Evolutionary conservation across 2,329 filamentous ascomycete genomes (phyloP).

Genomic region (Xylaria polymorpha): DNA sequence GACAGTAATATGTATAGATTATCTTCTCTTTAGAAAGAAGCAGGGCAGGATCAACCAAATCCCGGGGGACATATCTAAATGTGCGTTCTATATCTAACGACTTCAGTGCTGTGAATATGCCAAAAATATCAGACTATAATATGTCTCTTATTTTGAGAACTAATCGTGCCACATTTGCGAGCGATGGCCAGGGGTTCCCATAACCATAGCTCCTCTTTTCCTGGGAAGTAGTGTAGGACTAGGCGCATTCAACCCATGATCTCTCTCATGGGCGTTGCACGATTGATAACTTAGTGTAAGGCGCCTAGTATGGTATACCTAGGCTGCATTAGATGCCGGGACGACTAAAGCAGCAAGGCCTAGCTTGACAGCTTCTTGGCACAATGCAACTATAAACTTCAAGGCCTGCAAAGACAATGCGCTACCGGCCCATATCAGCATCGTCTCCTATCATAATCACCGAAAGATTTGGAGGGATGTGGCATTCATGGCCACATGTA

Average conservation of each 20-base stretch:
- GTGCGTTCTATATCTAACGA: neutral
- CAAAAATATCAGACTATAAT: neutral
- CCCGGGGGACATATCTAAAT: neutral
- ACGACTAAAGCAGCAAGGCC: conserved; percentile 12
- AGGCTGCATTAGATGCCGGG: conserved; percentile 3
- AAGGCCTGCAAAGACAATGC: conserved; percentile 10
- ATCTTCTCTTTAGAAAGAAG: neutral
- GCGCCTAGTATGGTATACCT: neutral
- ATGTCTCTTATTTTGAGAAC: neutral
- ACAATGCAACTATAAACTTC: conserved; percentile 13
- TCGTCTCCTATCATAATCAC: conserved; percentile 5
- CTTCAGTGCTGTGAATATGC: neutral
- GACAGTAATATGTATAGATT: neutral
- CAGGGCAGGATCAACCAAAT: neutral
- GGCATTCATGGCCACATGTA: neutral
- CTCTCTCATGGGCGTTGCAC: conserved; percentile 5
- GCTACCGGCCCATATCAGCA: conserved; percentile 5
- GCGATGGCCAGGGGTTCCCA: neutral
- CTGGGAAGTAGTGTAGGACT: neutral
- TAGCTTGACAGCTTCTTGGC: conserved; percentile 8
- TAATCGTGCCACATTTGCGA: neutral
- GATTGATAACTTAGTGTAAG: neutral
- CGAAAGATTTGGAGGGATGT: conserved; percentile 3
- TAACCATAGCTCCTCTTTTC: conserved; percentile 1
- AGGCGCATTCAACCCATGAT: conserved; percentile 6